These are phyloP conservation scores for Cardamine resedifolia DNA, from an alignment of 345 rosid species.

Conservation along the genomic window DNA sequence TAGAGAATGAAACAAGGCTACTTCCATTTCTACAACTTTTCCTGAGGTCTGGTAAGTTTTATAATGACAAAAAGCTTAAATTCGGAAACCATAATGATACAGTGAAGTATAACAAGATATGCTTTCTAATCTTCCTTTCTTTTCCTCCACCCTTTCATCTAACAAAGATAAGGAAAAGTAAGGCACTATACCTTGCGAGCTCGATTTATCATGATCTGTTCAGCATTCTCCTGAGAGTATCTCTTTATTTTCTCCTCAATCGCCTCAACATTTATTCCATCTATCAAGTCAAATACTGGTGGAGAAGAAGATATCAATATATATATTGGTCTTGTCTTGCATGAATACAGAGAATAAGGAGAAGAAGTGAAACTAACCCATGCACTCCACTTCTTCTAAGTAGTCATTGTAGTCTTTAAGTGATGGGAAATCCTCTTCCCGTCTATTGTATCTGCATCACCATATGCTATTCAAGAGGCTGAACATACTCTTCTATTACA, in stretches of 20 bases:
- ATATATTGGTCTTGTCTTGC: constrained; percentile 5
- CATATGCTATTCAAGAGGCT: neutral
- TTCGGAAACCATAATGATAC: neutral
- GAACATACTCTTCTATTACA: neutral
- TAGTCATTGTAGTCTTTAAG: constrained; percentile 85
- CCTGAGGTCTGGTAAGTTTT: neutral
- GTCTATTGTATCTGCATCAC: constrained; percentile 69
- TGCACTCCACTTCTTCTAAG: constrained; percentile 94
- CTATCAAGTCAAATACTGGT: constrained; percentile 70
- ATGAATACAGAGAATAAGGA: constrained; percentile 3
- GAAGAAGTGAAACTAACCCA: constrained; percentile 58
- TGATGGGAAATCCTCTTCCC: constrained; percentile 84
- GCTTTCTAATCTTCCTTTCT: neutral
- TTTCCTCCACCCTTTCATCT: neutral
- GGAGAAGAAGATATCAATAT: neutral
- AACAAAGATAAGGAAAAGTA: neutral
- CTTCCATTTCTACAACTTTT: neutral
- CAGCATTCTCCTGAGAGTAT: constrained; percentile 85
- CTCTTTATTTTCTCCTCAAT: constrained; percentile 70
- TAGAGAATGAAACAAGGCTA: neutral
- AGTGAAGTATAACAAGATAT: neutral
- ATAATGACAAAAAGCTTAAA: neutral
- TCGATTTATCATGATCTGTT: constrained; percentile 79
- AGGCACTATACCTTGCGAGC: constrained; percentile 64
- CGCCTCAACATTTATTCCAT: constrained; percentile 69